phyloP scores from a whole-genome alignment of 345 rosid species.

The Citrus inodora region DNA sequence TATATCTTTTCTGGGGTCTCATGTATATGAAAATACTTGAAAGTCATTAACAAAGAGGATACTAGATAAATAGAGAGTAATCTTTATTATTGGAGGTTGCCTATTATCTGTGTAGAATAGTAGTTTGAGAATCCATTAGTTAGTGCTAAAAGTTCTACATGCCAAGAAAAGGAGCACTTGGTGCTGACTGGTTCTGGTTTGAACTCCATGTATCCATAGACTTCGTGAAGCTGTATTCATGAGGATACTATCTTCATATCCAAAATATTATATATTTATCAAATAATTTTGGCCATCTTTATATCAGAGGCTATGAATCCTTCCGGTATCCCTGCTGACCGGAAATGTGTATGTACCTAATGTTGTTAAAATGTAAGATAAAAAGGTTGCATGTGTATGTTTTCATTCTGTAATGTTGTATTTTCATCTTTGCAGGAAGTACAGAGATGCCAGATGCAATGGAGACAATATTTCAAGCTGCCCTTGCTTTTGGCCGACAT shows the following conservation, averaged over 20 bases:
- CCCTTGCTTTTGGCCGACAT: slow-evolving; percentile 70
- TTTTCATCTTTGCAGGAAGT: slow-evolving; percentile 47
- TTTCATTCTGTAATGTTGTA: background rate
- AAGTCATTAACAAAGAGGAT: background rate
- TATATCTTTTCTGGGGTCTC: background rate
- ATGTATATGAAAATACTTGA: background rate
- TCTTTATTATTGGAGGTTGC: background rate
- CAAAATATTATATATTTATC: background rate
- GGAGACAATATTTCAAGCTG: slow-evolving; percentile 90
- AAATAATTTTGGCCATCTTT: background rate
- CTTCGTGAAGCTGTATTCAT: background rate
- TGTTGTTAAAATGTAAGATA: background rate
- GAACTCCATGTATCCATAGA: background rate
- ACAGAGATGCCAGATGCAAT: slow-evolving; percentile 90
- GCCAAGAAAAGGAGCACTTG: background rate
- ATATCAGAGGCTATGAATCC: background rate
- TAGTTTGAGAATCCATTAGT: background rate
- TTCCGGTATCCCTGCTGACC: background rate
- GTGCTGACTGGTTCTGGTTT: background rate
- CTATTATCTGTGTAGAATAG: background rate
- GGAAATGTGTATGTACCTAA: background rate
- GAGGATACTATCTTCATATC: background rate
- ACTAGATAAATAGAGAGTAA: background rate
- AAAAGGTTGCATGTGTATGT: background rate
- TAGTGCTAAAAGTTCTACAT: background rate